Base-by-base conservation (phyloP, 306 rosid species). In the Geum urbanum region DNA sequence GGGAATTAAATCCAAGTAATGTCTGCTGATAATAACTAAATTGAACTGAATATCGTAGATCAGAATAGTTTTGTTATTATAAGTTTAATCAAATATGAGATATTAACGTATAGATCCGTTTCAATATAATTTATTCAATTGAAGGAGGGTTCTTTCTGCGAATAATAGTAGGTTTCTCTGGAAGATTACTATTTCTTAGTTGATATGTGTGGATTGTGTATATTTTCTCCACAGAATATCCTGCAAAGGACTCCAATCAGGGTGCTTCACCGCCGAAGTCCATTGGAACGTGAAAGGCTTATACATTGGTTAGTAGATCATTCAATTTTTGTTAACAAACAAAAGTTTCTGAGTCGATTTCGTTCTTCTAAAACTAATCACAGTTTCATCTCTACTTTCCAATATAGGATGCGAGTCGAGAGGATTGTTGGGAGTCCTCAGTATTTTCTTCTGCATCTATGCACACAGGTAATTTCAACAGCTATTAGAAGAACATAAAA, bases 241-340 rank as follows among this genome's bases (percentile, higher is more conserved):
- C 57, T 85, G 86, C 99, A 94, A 75, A 86, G 81, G 74, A 94
- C 99, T 43, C 99, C 99, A 35, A 72, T 94, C 77, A 88, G 97
- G 80, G 99, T 94, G 83, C 90, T 94, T 65, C 97, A 94, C 77
- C 95, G 97, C 41, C 92, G 97, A 51, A 94, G 99, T 83, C 99
- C 97, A 67, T 76, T 88, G 76, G 92, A 91, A 63, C 96, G 96
- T 46, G 92, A 91, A 80, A 94, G 83, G 86, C 87, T 87, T 60
- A 91, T 94, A 74, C 91, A 94, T 77, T 88, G 99, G 99, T 87
- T 83, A 58, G 87, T 59, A 44, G 53, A 20, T 60, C 18, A 67
- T 76, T 67, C 70, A 1, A 32, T 45, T 71, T 51, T n/a, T 63
- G 14, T 24, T 52, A 59, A 32, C 41, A 8, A 56, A 44, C 52